These are phyloP conservation scores for Micractinium sp. DNA, from an alignment of 139 green algal genomes.

Conservation along the genomic window DNA sequence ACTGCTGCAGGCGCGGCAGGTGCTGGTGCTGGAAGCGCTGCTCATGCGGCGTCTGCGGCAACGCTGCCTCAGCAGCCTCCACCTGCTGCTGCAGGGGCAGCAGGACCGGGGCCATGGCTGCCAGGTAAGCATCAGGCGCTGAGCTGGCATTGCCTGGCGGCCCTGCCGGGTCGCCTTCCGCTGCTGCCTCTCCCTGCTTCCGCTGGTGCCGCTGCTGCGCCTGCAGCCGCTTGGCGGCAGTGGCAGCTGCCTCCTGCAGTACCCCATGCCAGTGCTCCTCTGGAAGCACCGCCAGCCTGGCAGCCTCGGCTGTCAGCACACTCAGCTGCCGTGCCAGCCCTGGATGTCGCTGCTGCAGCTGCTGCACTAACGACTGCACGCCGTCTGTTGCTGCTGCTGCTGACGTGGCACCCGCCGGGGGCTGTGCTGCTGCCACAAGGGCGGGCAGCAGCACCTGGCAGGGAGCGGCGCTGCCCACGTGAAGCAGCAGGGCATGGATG, in stretches of 20 bases:
- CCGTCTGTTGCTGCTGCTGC: slow-evolving; percentile 45
- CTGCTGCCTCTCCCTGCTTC: background rate
- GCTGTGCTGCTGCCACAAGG: slow-evolving; percentile 41
- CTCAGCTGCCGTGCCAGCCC: slow-evolving; percentile 18
- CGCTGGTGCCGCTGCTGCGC: slow-evolving; percentile 59
- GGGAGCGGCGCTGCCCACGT: slow-evolving; percentile 47
- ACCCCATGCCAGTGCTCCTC: slow-evolving; percentile 71
- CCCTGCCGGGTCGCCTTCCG: background rate
- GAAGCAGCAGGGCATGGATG: slow-evolving; percentile 30
- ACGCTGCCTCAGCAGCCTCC: slow-evolving; percentile 7
- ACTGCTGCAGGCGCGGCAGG: slow-evolving; percentile 39
- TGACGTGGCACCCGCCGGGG: background rate
- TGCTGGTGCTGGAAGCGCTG: slow-evolving; percentile 38
- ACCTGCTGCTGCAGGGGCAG: slow-evolving; percentile 62
- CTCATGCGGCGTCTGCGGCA: slow-evolving; percentile 49
- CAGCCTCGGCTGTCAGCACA: slow-evolving; percentile 45
- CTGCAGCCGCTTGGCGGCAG: slow-evolving; percentile 17
- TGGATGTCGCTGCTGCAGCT: slow-evolving; percentile 12
- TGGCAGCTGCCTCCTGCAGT: slow-evolving; percentile 38
- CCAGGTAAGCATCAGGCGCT: slow-evolving; percentile 5
- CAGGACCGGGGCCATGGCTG: slow-evolving; percentile 18
- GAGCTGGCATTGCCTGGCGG: background rate
- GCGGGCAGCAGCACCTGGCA: slow-evolving; percentile 70
- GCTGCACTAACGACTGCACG: background rate
- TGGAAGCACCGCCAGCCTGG: slow-evolving; percentile 62